Conservation (phyloP, 2,329 filamentous ascomycete genomes). For the Calonectria ilicicola region DNA sequence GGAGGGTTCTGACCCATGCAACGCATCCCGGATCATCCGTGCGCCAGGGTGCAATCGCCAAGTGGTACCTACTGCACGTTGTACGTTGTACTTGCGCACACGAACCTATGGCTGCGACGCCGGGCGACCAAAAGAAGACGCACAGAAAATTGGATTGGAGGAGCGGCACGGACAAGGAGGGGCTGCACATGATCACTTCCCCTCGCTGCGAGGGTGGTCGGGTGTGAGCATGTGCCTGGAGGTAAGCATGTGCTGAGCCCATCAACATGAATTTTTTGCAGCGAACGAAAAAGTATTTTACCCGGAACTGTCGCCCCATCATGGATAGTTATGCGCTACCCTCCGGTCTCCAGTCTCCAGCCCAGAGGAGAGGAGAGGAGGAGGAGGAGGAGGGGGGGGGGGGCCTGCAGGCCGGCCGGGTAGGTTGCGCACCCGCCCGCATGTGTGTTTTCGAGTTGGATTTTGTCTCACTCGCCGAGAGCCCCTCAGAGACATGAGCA, state of each 20-base stretch:
- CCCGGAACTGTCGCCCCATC: background rate
- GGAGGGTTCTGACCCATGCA: slow-evolving; percentile 23
- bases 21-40: slow-evolving; percentile 23
- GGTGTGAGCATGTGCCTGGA: background rate
- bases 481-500: background rate
- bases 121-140: background rate
- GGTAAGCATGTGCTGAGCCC: background rate
- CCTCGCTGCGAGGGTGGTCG: background rate
- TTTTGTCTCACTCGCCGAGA: slow-evolving; percentile 10
- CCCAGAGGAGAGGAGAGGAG: too few species aligned
- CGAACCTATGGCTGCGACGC: slow-evolving; percentile 1
- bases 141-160: slow-evolving; percentile 6
- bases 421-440: slow-evolving; percentile 14
- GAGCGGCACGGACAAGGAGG: background rate
- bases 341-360: background rate
- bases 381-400: too few species aligned
- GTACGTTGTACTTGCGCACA: slow-evolving; percentile 16
- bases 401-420: slow-evolving; percentile 6
- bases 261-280: background rate
- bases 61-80: slow-evolving; percentile 13
- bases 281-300: background rate
- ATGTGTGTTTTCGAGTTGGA: slow-evolving; percentile 5
- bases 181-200: slow-evolving; percentile 10
- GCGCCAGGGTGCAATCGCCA: slow-evolving; percentile 13
- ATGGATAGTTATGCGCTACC: background rate